Evolutionary conservation across 2,329 filamentous ascomycete species (phyloP), one percentile per base, ranked within the genome.

Genomic region (Paecilomyces dactylethromorphus): DNA sequence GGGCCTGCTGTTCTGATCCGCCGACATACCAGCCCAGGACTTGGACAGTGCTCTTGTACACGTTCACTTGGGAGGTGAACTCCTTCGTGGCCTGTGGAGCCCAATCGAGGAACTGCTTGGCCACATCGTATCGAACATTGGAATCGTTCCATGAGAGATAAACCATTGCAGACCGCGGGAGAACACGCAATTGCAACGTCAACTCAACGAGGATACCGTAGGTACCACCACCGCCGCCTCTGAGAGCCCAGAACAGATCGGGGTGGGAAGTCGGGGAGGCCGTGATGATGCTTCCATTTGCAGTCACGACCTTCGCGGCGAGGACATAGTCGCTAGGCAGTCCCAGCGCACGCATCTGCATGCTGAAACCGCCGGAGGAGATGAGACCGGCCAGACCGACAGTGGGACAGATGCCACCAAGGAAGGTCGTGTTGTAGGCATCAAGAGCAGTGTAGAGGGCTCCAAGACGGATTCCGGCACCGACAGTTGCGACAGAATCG

Each of bases 181-280:
- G 50, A 12, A 11, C 11, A 15, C 26, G 21, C 26, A 52, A 21
- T 13, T 21, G 29, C 26, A 55, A 11, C 11, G 54, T 39, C 29
- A 39, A 15, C 10, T 33, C 61, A 2, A 69, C 71, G 35, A 73
- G 60, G 35, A 73, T 66, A n/a, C 70, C 62, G 55, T 68, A 72
- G 11, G 53, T 63, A 15, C 69, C 72, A 39, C 67, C 67, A 3
- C 70, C 69, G 24, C 71, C 71, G 58, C 74, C 74, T 31, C 74
- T 69, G 59, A 76, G 67, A 2, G 73, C 74, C 64, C 66, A 71
- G 63, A 74, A 78, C 7, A 78, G 65, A 59, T 55, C 31, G n/a
- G 21, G 15, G 50, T 56, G 53, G 18, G 57, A 31, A n/a, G 45
- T 59, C 29, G 53, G 32, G 8, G 45, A 56, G 22, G 57, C 53